These are phyloP conservation scores for Phaffia australis DNA, from an alignment of 768 basidiomycete genomes.

Conservation along the genomic window DNA sequence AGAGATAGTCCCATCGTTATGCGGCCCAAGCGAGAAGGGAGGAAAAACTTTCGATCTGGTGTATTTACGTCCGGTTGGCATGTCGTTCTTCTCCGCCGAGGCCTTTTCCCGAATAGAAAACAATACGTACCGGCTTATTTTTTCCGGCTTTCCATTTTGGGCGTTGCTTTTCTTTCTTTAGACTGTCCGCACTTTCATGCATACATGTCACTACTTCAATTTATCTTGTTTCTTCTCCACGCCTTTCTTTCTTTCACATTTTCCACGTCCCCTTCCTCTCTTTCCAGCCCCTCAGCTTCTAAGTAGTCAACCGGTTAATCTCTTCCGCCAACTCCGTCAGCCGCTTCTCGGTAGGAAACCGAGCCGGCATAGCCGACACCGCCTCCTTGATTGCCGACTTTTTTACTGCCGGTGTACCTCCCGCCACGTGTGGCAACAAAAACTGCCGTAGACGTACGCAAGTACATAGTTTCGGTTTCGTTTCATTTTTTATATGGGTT, in stretches of 20 bases:
- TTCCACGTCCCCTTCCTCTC: constrained; percentile 31
- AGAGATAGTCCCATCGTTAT: no score
- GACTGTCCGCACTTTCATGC: not conserved
- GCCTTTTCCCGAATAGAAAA: no score
- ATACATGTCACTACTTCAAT: no score
- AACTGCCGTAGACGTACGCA: not conserved
- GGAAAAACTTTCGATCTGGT: no score
- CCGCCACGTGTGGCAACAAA: constrained; percentile 6
- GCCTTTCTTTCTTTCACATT: constrained; percentile 5
- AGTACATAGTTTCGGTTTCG: not conserved
- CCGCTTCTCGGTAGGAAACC: constrained; percentile 11
- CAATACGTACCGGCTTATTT: no score
- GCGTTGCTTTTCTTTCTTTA: not conserved
- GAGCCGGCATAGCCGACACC: constrained; percentile 6
- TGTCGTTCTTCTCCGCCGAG: no score
- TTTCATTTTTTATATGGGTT: no score
- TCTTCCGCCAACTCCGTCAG: constrained; percentile 6
- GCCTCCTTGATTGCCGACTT: constrained; percentile 20
- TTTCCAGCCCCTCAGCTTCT: constrained; percentile 31
- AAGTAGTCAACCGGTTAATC: constrained; percentile 9
- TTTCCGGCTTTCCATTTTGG: no score
- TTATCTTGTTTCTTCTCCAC: not conserved
- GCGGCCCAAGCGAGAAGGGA: no score
- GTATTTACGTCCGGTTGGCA: no score
- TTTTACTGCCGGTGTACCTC: constrained; percentile 15